Percentiles rank a stretch among this genome's conserved stretches.
Evolutionary conservation across 2,329 filamentous ascomycete genomes (phyloP).

Genomic region (Aureobasidium melanogenum): DNA sequence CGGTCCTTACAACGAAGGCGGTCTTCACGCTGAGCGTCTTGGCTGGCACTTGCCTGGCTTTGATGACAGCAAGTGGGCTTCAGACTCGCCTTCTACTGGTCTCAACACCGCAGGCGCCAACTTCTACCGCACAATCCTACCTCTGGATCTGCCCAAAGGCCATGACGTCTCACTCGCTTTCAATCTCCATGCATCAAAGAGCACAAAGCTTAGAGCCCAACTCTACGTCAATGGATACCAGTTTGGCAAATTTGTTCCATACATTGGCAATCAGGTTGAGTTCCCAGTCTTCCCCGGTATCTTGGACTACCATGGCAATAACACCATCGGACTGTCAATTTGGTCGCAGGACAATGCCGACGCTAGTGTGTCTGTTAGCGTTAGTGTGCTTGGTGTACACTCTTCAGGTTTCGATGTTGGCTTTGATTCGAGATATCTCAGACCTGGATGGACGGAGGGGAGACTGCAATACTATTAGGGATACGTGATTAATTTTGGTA

Average conservation of each 20-base stretch:
- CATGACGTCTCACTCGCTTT: conserved; percentile 51
- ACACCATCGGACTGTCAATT: conserved; percentile 50
- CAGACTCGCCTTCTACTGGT: conserved; percentile 31
- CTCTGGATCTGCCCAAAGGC: conserved; percentile 42
- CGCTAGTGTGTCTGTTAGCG: conserved; percentile 34
- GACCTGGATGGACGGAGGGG: conserved; percentile 38
- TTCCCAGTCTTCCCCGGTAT: conserved; percentile 54
- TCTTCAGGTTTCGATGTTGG: conserved; percentile 37
- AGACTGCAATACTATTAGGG: conserved; percentile 26
- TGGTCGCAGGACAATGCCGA: conserved; percentile 51
- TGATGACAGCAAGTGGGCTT: conserved; percentile 29
- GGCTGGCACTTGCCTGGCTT: conserved; percentile 53
- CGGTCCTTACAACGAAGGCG: conserved; percentile 50
- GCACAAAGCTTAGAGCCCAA: conserved; percentile 44
- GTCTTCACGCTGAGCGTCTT: conserved; percentile 48
- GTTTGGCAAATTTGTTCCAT: conserved; percentile 48
- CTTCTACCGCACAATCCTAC: conserved; percentile 47
- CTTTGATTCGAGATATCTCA: conserved; percentile 31
- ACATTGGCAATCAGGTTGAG: conserved; percentile 52
- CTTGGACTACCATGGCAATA: conserved; percentile 49
- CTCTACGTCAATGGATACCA: conserved; percentile 58
- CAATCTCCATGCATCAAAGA: conserved; percentile 38
- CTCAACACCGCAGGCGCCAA: conserved; percentile 41
- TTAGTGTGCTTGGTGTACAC: conserved; percentile 43
- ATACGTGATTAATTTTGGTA: too few relatives aligned